Evolutionary conservation across 495 filamentous ascomycete species (phyloP), one percentile per base, ranked within the genome.

Genomic region (Penicillium riverlandense): DNA sequence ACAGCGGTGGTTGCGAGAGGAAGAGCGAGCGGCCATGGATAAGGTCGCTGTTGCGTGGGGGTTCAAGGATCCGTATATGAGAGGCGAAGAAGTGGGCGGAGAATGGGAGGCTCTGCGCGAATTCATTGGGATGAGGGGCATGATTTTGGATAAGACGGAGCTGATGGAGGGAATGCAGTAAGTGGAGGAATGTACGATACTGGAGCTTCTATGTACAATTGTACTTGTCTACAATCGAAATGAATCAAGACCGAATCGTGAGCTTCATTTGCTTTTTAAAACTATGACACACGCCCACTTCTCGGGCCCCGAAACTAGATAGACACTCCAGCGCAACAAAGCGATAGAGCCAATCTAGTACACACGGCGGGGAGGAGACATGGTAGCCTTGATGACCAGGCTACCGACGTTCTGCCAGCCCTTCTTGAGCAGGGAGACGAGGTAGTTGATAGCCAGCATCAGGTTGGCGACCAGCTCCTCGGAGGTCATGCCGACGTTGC

Each of bases 321-420:
- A 22, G 22, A 3, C 46, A 42, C 50, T 40, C 54, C 57, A 54
- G 58, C 61, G 55, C 53, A 53, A 48, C 53, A 37, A 55, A 63
- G 63, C 55, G 52, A 56, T 48, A 53, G 45, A 64, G 55, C 51
- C 2, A 22, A 63, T 70, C 71, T 95, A 96, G 80, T 96, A 98
- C 50, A 96, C 67, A 60, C 92, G 87, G 79, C 89, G 90, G 45
- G 92, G 94, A 48, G 91, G 91, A 65, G 85, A 91, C 94, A 98
- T 97, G 71, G 88, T 85, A 71, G 94, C 92, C 85, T 98, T 98
- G 79, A 98, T 89, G 57, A 92, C 96, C 78, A 98, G 80, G 75
- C 84, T 89, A 57, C 92, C 92, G 66, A 98, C 94, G 77, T 98
- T 98, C 82, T 98, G 92, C 92, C 92, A 98, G 61, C 94, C 92